A percentile compares a stretch with the other conserved stretches of the same genome.
phyloP scores from a whole-genome alignment of 164 flowering plant species.

The Malania oleifera region DNA sequence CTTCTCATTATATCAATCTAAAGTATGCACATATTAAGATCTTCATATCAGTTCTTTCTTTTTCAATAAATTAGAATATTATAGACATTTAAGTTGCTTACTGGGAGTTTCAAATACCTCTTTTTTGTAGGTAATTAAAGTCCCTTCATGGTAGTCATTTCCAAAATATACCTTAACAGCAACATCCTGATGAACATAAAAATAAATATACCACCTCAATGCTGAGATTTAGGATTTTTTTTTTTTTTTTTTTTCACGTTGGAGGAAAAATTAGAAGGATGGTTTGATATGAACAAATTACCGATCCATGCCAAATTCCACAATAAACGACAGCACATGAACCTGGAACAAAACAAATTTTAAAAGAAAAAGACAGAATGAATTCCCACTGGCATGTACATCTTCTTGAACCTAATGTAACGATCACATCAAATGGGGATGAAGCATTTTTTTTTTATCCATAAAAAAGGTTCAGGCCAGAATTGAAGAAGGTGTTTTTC shows the following conservation, averaged over 20 bases:
- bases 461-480: too few species aligned
- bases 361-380: slow-evolving; percentile 1
- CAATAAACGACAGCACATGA: slow-evolving; percentile 68
- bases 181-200: slow-evolving; percentile 53
- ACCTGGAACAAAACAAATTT: slow-evolving; percentile 34
- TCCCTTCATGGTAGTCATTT: slow-evolving; percentile 48
- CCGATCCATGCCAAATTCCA: slow-evolving; percentile 89
- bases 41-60: not conserved
- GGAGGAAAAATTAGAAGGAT: not conserved
- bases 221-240: not conserved
- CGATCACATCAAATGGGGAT: too few species aligned
- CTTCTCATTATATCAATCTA: slow-evolving; percentile 74
- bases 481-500: too few species aligned
- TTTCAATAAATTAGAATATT: not conserved
- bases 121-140: slow-evolving; percentile 52
- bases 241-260: not conserved
- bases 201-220: not conserved
- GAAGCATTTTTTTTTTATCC: too few species aligned
- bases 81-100: not conserved
- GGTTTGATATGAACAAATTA: slow-evolving; percentile 19
- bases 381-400: too few species aligned
- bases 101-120: slow-evolving; percentile 40
- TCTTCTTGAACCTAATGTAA: too few species aligned
- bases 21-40: slow-evolving; percentile 5
- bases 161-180: slow-evolving; percentile 65